Base-by-base conservation (phyloP, 306 rosid species). In the Pyrus betulifolia region DNA sequence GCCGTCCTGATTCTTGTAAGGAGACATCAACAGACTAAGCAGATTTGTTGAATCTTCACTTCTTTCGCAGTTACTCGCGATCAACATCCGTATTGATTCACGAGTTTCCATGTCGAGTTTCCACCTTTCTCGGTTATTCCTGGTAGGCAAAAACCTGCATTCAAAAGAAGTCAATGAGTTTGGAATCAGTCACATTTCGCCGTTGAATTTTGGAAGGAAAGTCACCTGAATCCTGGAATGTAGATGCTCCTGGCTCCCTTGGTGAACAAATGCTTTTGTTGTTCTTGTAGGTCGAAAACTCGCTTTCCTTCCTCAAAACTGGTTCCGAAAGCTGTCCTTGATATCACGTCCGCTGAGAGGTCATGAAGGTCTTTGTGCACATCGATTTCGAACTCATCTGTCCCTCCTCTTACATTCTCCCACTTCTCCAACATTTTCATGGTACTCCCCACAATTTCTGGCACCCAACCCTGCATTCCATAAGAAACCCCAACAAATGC, bases 281-380 rank as follows among this genome's bases (percentile, higher is more conserved):
- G 80, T 49, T 87, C 97, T 78, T 88, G 91, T 57, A 93, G 74
- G 54, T 78, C 72, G 92, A 93, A 91, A 63, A 91, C 88, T 33
- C 46, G 92, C 52, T 76, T 89, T 22, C 97, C 98, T 52, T 89
- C 89, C 81, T 91, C 90, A 76, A 78, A 91, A 72, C 80, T 86
- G 81, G 96, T 89, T 27, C 95, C 95, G 73, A 93, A 93, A 71
- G 95, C 91, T 17, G 95, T 88, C 67, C 85, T 91, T 19, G 98
- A 91, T 77, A 93, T 89, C 61, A 93, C 67, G 11, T 93, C 95
- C 0, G 91, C 90, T 4, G 93, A 91, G 70, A 93, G 85, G 2
- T 81, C 76, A 46, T 79, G 91, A 71, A 91, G 70, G 22, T 89
- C 90, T 82, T 68, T 81, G 70, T 81, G 82, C 42, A 89, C 85